Evolutionary conservation across 2,329 filamentous ascomycete species (phyloP).

Genomic region (Colletotrichum eleusines): DNA sequence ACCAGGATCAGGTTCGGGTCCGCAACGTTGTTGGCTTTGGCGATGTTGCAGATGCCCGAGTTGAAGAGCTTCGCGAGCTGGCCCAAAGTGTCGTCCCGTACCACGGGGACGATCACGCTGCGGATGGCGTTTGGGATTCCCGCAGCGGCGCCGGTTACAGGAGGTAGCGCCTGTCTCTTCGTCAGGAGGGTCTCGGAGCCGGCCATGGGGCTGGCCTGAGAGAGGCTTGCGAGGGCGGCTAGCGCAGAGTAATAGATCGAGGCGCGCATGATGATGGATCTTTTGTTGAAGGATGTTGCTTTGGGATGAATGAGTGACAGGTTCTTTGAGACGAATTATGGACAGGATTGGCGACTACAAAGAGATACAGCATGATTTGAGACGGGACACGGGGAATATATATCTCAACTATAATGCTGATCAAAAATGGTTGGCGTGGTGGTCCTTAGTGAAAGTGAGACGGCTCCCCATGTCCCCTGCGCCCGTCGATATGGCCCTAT

Average conservation of each 20-base stretch:
- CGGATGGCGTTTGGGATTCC: too few species aligned
- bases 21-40: constrained; percentile 27
- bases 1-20: constrained; percentile 29
- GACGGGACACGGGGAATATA: constrained; percentile 3
- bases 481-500: constrained; percentile 26
- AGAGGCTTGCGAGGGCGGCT: constrained; percentile 19
- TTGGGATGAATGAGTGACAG: constrained; percentile 7
- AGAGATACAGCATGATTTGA: neutral
- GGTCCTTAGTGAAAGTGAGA: constrained; percentile 20
- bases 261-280: constrained; percentile 21
- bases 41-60: constrained; percentile 40
- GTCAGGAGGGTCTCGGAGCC: constrained; percentile 15
- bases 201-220: constrained; percentile 17
- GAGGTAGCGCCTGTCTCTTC: constrained; percentile 13
- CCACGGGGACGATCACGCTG: constrained; percentile 5
- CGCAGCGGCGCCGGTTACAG: neutral
- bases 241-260: constrained; percentile 24
- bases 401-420: constrained; percentile 8
- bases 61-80: constrained; percentile 30
- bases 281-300: neutral
- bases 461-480: neutral
- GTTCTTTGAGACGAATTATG: neutral
- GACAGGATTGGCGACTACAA: neutral
- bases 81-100: constrained; percentile 25
- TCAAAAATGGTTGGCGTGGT: constrained; percentile 17